Evolutionary conservation across 352 stramenopile species (phyloP), one percentile per base, ranked within the genome.

Genomic region (Phytophthora foliorum): DNA sequence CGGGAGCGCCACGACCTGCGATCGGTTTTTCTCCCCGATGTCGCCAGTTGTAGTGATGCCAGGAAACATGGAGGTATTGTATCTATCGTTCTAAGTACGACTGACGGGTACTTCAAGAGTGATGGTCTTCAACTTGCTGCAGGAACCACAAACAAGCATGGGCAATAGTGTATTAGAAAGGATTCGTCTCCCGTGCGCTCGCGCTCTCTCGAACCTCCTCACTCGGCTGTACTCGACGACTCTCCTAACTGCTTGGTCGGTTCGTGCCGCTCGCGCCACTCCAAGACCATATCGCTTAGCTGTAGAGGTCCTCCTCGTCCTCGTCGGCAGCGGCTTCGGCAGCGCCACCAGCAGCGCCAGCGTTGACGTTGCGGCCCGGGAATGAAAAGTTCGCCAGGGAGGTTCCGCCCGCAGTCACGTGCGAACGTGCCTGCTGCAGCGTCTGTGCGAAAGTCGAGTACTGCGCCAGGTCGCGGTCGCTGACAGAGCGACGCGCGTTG

Each of bases 221-320:
- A 58, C 59, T 57, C 22, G 50, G 48, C 53, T 69, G 39, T 62
- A 58, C 57, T 57, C 63, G 24, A 57, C 42, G 38, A 49, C 58
- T 52, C 49, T 67, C 39, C 38, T 53, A 56, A 50, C 59, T 63
- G 41, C 60, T 70, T 70, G 34, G 34, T 76, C 21, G 31, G 60
- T 70, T 60, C 67, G 50, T 55, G 34, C 29, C 41, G 31, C 53
- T 69, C 48, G 34, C 49, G 41, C 42, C 60, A 25, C 24, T 64
- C 42, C 57, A 64, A 38, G 36, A 58, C 19, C 48, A 36, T 64
- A 54, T 71, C 53, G 63, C 86, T 80, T 92, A 99, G 80, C 92
- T 98, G 90, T 99, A 99, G 54, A 99, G 88, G 76, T 99, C 97
- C 78, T 99, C 97, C 72, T 99, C 97, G 49, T 98, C 95, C 69